Conservation (phyloP, 2,329 filamentous ascomycete species). For the Diaporthe humulicola region DNA sequence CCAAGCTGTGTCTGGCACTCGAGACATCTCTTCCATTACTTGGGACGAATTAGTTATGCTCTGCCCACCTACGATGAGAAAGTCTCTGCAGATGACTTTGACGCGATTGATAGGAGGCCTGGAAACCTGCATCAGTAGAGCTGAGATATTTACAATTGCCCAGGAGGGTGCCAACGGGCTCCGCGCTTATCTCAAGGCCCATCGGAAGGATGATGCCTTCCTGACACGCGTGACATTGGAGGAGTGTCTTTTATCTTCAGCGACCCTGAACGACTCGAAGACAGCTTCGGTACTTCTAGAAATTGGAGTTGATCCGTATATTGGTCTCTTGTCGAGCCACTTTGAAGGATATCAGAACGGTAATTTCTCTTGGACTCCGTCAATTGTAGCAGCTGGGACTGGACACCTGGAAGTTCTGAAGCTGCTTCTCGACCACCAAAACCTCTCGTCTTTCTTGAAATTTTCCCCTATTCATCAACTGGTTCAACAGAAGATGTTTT, state of each 20-base stretch:
- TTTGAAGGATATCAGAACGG: not conserved
- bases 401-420: not conserved
- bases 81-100: not conserved
- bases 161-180: not conserved
- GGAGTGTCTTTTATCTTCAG: not conserved
- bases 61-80: not conserved
- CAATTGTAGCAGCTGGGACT: not conserved
- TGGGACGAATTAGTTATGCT: not conserved
- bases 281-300: not conserved
- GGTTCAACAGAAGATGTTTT: not conserved
- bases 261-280: not conserved
- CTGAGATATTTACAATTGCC: not conserved
- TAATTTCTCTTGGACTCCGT: not conserved
- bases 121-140: not conserved
- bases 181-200: not conserved
- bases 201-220: not conserved
- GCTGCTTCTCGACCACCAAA: not conserved
- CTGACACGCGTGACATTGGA: not conserved
- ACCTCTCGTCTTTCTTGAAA: not conserved
- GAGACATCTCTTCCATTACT: accelerated
- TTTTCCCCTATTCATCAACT: not conserved
- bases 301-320: not conserved
- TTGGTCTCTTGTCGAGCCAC: not conserved
- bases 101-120: not conserved
- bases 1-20: not conserved